Evolutionary conservation across 768 basidiomycete genomes (phyloP).

Genomic region (Asterophora parasitica): DNA sequence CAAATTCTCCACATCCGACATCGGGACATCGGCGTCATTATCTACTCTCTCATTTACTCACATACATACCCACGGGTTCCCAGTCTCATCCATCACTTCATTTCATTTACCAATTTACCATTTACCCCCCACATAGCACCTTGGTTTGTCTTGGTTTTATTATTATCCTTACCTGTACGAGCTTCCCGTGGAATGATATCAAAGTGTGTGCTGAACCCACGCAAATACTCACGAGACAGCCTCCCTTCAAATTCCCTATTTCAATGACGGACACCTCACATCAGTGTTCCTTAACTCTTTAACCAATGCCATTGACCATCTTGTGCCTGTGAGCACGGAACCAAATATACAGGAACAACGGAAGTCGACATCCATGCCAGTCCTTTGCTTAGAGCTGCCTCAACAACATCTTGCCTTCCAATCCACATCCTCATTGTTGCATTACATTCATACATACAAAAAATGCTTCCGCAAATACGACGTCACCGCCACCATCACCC

Average conservation of each 20-base stretch:
- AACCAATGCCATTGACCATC: too few species aligned
- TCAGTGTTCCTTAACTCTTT: too few species aligned
- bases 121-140: conserved; percentile 8
- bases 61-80: background rate
- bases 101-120: conserved; percentile 6
- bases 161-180: conserved; percentile 8
- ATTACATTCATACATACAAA: background rate
- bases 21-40: conserved; percentile 3
- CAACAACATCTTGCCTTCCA: too few species aligned
- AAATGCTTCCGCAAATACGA: background rate
- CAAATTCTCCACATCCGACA: background rate
- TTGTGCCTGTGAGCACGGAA: too few species aligned
- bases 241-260: too few species aligned
- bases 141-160: conserved; percentile 14
- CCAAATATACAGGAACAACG: too few species aligned
- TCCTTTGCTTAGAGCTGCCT: too few species aligned
- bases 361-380: too few species aligned
- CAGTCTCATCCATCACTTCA: conserved; percentile 9
- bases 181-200: background rate
- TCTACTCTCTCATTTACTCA: conserved; percentile 1
- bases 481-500: background rate
- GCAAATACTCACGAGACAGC: too few species aligned
- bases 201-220: conserved; percentile 3
- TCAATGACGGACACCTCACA: too few species aligned
- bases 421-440: background rate